Evolutionary conservation across 495 filamentous ascomycete genomes (phyloP).

Genomic region (Aspergillus haitiensis): DNA sequence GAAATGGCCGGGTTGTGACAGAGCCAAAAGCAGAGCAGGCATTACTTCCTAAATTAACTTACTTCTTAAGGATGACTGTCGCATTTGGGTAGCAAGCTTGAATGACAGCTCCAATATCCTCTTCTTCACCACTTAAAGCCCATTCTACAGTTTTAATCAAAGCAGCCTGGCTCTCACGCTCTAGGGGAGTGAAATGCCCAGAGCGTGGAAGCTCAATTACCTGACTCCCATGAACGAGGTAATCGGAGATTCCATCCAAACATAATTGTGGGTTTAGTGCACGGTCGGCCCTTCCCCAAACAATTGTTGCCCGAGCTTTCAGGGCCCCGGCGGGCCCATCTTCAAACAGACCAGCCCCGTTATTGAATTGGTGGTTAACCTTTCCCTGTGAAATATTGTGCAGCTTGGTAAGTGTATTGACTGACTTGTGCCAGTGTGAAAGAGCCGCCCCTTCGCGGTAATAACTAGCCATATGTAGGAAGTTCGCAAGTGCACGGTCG

Average conservation of each 20-base stretch:
- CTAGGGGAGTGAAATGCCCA: slow-evolving; percentile 47
- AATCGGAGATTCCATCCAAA: slow-evolving; percentile 46
- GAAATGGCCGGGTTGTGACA: slow-evolving; percentile 1
- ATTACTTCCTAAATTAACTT: slow-evolving; percentile 4
- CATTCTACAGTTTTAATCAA: slow-evolving; percentile 37
- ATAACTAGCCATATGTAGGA: slow-evolving; percentile 46
- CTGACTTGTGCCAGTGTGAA: slow-evolving; percentile 47
- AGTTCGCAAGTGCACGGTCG: slow-evolving; percentile 32
- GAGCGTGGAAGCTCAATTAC: slow-evolving; percentile 41
- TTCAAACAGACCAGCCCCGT: slow-evolving; percentile 46
- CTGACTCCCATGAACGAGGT: slow-evolving; percentile 40
- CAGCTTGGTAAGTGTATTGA: slow-evolving; percentile 48
- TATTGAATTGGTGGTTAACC: slow-evolving; percentile 32
- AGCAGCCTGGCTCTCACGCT: slow-evolving; percentile 38
- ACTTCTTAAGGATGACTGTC: slow-evolving; percentile 37
- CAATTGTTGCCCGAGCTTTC: slow-evolving; percentile 49
- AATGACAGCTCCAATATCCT: slow-evolving; percentile 34
- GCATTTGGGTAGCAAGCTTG: slow-evolving; percentile 34
- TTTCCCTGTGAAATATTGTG: slow-evolving; percentile 36
- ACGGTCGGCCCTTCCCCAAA: slow-evolving; percentile 53
- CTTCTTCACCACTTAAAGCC: slow-evolving; percentile 40
- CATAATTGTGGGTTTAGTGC: slow-evolving; percentile 41
- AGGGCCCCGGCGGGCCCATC: slow-evolving; percentile 45
- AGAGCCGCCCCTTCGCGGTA: slow-evolving; percentile 49
- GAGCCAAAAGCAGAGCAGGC: background rate